Evolutionary conservation across 495 filamentous ascomycete genomes (phyloP).

Genomic region (Melanomma pulvis-pyrius): DNA sequence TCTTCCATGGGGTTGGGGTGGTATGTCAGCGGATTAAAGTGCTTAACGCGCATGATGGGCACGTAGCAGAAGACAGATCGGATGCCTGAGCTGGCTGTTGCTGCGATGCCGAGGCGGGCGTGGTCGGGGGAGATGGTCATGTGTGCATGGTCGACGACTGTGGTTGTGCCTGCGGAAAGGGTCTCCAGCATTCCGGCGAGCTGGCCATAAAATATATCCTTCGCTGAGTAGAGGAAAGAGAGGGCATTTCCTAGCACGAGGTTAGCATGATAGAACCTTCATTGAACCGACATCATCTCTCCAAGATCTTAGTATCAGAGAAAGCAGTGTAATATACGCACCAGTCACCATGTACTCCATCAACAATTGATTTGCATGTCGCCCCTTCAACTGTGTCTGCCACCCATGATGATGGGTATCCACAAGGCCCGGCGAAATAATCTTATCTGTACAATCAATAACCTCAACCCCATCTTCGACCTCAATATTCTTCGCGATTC

Average conservation of each 20-base stretch:
- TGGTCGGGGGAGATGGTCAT: constrained; percentile 51
- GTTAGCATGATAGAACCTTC: not conserved
- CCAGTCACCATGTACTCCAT: constrained; percentile 50
- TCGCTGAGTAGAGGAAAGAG: constrained; percentile 47
- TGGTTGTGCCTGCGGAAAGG: constrained; percentile 60
- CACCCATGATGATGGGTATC: constrained; percentile 64
- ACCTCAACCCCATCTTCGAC: constrained; percentile 13
- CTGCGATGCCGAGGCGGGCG: constrained; percentile 47
- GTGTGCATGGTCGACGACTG: constrained; percentile 61
- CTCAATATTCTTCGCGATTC: constrained; percentile 27
- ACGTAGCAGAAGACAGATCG: constrained; percentile 54
- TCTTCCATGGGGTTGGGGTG: constrained; percentile 43
- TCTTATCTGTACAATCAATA: constrained; percentile 58
- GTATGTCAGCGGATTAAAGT: constrained; percentile 47
- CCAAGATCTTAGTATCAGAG: not conserved
- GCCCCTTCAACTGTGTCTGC: constrained; percentile 56
- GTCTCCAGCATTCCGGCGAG: constrained; percentile 57
- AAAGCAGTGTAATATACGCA: constrained; percentile 28
- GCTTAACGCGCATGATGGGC: constrained; percentile 43
- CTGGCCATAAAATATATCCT: constrained; percentile 59
- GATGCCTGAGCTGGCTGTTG: constrained; percentile 52
- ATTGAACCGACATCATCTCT: not conserved
- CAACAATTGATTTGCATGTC: constrained; percentile 48
- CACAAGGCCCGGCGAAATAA: constrained; percentile 61
- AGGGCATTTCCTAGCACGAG: constrained; percentile 42